Evolutionary conservation across 78 protist species (phyloP).

Genomic region (Dictyostelium intermedium): DNA sequence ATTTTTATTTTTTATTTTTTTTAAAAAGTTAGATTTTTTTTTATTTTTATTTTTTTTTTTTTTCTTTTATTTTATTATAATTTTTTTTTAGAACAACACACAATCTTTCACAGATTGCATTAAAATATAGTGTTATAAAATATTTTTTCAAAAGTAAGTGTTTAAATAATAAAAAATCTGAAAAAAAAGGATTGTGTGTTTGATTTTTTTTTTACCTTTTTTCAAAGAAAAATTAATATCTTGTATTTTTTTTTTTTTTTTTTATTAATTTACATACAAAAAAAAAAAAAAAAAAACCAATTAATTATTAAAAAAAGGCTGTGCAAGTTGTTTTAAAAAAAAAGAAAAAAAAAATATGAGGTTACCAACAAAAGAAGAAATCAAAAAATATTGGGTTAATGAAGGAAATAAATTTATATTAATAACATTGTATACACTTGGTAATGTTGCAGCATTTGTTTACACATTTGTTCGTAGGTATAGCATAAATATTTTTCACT

Average conservation of each 20-base stretch:
- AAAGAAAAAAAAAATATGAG: not conserved
- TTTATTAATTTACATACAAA: not conserved
- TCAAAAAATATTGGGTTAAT: slow-evolving; percentile 74
- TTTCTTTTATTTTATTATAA: no score
- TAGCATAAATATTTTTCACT: no score
- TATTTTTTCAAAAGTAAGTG: not conserved
- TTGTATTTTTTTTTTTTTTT: not conserved
- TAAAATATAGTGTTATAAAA: not conserved
- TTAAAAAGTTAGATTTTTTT: no score
- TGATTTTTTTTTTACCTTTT: no score
- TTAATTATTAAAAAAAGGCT: not conserved
- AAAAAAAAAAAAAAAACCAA: no score
- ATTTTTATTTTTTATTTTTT: not conserved
- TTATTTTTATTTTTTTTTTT: no score
- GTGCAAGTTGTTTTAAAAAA: not conserved
- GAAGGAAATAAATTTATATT: slow-evolving; percentile 68
- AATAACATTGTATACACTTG: slow-evolving; percentile 42
- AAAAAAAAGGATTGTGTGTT: no score
- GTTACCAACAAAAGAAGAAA: slow-evolving; percentile 46
- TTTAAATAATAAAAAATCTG: no score
- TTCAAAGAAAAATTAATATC: no score
- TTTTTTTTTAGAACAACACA: not conserved
- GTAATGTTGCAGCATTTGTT: slow-evolving; percentile 31
- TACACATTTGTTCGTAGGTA: not conserved
- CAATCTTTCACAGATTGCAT: not conserved